phyloP scores from a whole-genome alignment of 352 stramenopile genomes.

The Pythium aquatile region DNA sequence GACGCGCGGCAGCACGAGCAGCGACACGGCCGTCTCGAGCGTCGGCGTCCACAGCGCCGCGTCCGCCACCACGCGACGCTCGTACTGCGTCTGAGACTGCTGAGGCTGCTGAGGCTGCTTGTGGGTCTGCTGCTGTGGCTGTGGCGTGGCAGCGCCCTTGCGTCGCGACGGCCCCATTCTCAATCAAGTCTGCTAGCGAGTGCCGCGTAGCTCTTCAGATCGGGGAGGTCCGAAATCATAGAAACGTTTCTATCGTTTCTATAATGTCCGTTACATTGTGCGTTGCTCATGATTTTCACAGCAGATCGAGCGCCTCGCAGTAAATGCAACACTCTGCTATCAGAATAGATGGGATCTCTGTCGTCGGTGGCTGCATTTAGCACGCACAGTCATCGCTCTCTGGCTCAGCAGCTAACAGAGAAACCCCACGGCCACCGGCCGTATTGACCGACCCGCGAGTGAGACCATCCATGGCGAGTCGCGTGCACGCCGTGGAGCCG shows the following conservation, averaged over 20 bases:
- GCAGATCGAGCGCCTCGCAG: not conserved
- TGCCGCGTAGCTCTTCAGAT: slow-evolving; percentile 1
- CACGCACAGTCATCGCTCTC: not conserved
- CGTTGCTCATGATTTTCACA: too few species aligned
- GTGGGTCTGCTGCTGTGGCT: not conserved
- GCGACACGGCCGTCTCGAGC: slow-evolving; percentile 55
- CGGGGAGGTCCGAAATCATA: not conserved
- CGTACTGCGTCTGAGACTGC: not conserved
- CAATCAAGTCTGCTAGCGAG: not conserved
- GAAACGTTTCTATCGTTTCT: not conserved
- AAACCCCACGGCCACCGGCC: not conserved
- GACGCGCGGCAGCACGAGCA: slow-evolving; percentile 64
- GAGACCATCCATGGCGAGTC: not conserved
- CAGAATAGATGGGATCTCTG: too few species aligned
- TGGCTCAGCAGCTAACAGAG: too few species aligned
- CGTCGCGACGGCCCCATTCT: not conserved
- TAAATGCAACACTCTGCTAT: not conserved
- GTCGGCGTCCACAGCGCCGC: slow-evolving; percentile 51
- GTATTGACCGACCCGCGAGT: not conserved
- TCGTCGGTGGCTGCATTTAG: not conserved
- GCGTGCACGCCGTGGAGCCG: not conserved
- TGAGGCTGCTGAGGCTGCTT: not conserved
- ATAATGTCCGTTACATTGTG: not conserved
- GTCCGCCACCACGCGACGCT: slow-evolving; percentile 17
- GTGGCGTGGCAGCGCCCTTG: not conserved